phyloP scores from a whole-genome alignment of 768 basidiomycete genomes.

The Auriscalpium orientale region DNA sequence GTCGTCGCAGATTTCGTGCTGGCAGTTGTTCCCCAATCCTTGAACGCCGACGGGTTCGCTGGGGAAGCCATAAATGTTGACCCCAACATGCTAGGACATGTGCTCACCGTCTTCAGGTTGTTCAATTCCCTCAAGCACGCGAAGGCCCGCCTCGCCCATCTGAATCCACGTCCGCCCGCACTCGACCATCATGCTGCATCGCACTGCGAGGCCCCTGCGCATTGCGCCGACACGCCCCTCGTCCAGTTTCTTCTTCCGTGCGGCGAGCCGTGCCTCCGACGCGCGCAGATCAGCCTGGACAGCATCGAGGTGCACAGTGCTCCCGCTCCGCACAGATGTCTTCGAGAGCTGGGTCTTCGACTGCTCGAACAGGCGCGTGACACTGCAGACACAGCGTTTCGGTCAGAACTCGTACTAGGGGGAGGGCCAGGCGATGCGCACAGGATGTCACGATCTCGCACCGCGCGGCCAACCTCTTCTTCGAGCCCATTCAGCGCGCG shows the following conservation, averaged over 20 bases:
- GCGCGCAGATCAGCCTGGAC: constrained; percentile 74
- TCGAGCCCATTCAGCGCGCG: constrained; percentile 54
- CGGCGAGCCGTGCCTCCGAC: constrained; percentile 63
- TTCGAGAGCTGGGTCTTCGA: constrained; percentile 34
- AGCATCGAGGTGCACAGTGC: constrained; percentile 39
- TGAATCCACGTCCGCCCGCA: constrained; percentile 62
- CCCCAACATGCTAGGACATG: background rate
- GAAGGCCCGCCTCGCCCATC: constrained; percentile 53
- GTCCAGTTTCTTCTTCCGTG: constrained; percentile 58
- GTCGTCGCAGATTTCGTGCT: too few species aligned
- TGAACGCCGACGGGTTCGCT: too few species aligned
- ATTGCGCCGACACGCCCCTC: constrained; percentile 41
- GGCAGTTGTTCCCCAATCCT: too few species aligned
- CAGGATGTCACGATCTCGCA: constrained; percentile 76
- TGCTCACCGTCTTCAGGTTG: constrained; percentile 10
- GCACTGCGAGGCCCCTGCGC: constrained; percentile 48
- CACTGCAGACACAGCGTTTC: constrained; percentile 31
- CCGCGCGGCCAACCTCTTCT: constrained; percentile 60
- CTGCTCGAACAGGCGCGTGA: constrained; percentile 72
- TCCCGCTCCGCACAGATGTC: constrained; percentile 2
- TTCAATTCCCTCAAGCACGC: constrained; percentile 26
- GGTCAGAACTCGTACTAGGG: background rate
- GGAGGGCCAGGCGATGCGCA: constrained; percentile 19
- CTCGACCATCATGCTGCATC: constrained; percentile 58
- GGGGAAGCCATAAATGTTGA: too few species aligned